A percentile compares a stretch with the other conserved stretches of the same genome.
Conservation (phyloP, 2,329 filamentous ascomycete species). For the Xylariaceae sp. region DNA sequence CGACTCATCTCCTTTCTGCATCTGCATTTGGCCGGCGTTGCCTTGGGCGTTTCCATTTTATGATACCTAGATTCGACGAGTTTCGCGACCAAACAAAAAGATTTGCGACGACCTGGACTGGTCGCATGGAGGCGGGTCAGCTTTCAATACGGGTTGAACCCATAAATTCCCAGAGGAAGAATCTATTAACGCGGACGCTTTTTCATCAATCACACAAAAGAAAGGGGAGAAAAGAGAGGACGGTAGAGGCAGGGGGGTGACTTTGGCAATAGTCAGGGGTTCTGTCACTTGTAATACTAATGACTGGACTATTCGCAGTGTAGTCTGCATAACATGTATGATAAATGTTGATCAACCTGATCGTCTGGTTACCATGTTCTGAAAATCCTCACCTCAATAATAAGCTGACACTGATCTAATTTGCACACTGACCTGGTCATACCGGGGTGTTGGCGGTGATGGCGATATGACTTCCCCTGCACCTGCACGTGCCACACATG, state of each 20-base stretch:
- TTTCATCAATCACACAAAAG: neutral
- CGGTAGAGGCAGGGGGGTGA: neutral
- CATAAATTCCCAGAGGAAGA: too few relatives aligned
- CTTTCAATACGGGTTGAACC: neutral
- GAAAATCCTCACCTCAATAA: neutral
- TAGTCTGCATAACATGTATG: conserved; percentile 4
- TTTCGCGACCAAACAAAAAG: conserved; percentile 9
- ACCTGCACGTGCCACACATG: conserved; percentile 17
- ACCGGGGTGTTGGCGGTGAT: too few relatives aligned
- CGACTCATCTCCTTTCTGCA: conserved; percentile 18
- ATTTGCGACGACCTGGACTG: conserved; percentile 9
- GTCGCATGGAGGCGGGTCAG: neutral
- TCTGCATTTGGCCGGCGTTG: conserved; percentile 31
- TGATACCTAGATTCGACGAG: conserved; percentile 26
- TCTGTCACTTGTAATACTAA: neutral
- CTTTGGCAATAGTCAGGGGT: neutral
- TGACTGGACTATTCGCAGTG: neutral
- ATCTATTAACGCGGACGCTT: too few relatives aligned
- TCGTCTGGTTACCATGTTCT: neutral
- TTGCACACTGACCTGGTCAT: too few relatives aligned
- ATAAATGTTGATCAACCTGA: neutral
- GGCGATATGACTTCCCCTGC: neutral
- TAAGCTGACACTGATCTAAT: too few relatives aligned
- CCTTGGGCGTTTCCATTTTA: conserved; percentile 14
- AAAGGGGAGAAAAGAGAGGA: neutral